A percentile compares a stretch with the other conserved stretches of the same genome.
phyloP scores from a whole-genome alignment of 129 eudicot species.

The Arctium minus region DNA sequence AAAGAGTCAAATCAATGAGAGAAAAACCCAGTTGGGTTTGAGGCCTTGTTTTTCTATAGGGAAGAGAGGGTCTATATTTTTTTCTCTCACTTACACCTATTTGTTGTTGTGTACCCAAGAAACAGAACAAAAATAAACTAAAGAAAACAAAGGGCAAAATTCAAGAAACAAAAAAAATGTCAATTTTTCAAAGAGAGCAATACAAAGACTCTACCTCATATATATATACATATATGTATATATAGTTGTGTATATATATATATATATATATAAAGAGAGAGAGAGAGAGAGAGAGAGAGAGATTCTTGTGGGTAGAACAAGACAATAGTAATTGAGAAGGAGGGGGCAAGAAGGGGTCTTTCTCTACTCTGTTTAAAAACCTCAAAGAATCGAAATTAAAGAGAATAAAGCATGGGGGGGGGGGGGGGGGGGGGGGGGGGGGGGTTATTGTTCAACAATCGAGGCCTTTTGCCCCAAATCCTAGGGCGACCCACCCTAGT shows the following conservation, averaged over 20 bases:
- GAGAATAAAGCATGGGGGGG: neutral
- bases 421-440: neutral
- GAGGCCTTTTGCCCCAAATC: conserved; percentile 21
- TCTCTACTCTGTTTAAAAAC: conserved; percentile 17
- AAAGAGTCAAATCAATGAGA: conserved; percentile 42
- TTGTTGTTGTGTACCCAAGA: conserved; percentile 37
- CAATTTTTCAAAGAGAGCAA: conserved; percentile 19
- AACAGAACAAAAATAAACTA: conserved; percentile 9
- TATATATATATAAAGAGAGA: neutral
- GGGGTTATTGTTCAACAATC: conserved; percentile 17
- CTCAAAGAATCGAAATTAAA: conserved; percentile 29
- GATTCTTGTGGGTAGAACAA: neutral
- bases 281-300: neutral
- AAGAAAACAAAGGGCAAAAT: conserved; percentile 10
- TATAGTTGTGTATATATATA: neutral
- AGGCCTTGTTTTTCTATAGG: conserved; percentile 5
- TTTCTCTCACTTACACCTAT: conserved; percentile 21
- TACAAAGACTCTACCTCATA: neutral
- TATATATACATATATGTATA: neutral
- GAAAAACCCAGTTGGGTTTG: conserved; percentile 25
- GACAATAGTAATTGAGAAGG: neutral
- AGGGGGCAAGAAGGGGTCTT: neutral
- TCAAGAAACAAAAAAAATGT: conserved; percentile 15
- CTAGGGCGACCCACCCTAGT: conserved; percentile 13
- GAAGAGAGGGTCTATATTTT: conserved; percentile 7